Evolutionary conservation across 257 asterid species (phyloP).

Genomic region (Solanum boliviense): DNA sequence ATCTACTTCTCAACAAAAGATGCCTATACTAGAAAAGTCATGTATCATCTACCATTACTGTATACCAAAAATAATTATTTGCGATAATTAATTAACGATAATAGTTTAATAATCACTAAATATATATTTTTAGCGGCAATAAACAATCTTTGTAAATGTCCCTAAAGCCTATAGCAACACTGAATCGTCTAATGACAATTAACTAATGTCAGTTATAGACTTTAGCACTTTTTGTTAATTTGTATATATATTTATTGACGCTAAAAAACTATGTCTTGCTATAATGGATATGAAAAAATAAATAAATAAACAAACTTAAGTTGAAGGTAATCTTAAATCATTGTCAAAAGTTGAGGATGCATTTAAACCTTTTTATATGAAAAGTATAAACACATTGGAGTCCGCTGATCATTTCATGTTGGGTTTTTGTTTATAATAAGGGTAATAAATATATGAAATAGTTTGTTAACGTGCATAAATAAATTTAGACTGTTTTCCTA

Average conservation of each 20-base stretch:
- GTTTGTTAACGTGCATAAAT: not conserved
- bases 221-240: no score
- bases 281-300: no score
- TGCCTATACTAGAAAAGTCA: not conserved
- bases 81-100: no score
- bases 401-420: not conserved
- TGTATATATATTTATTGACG: no score
- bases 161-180: no score
- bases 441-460: not conserved
- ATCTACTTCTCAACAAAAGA: not conserved
- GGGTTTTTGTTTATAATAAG: not conserved
- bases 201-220: no score
- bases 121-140: no score
- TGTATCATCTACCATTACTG: not conserved
- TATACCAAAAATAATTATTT: no score
- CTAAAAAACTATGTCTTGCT: no score
- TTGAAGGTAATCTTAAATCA: not conserved
- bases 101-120: no score
- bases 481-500: not conserved
- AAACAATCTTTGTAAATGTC: no score
- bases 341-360: not conserved
- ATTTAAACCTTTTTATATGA: not conserved
- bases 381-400: not conserved
- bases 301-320: not conserved
- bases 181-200: no score